Evolutionary conservation across 805 yeast genomes (phyloP), one percentile per base, ranked within the genome.

Genomic region (Candida nonsorbophila): DNA sequence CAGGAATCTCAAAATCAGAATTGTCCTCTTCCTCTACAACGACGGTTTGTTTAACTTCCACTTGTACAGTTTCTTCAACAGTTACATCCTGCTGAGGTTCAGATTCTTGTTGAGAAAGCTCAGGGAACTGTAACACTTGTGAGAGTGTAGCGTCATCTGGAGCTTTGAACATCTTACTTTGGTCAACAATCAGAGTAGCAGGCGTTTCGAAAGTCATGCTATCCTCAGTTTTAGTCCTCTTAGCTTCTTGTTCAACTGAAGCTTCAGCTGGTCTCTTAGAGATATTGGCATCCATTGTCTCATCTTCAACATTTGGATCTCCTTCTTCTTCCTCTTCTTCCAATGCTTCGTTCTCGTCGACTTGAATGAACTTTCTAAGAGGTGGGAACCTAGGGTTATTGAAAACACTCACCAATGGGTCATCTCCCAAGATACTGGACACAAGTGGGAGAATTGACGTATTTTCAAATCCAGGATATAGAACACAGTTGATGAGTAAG

Each of bases 311-410:
- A 11, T 50, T 62, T 27, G 23, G 5, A 13, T 53, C 64, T 11
- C 50, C 63, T 5, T 48, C 53, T n/a, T 50, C 59, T 14, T 49
- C 62, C 4, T 55, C 61, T 9, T 52, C 53, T 16, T 64, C 64
- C 8, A 45, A 55, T 18, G 55, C 53, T 14, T 56, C 62, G 10
- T 67, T 69, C 19, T 62, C 57, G 25, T 60, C 50, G 20, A 74
- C 77, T 35, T 38, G 47, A 22, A 44, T 38, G 21, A 37, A 53
- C 9, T 40, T 37, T 5, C 63, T 60, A 28, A 58, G 44, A 6
- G 63, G 65, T 3, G 95, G 95, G 42, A 85, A 72, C 44, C 92
- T 66, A 23, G 95, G 94, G 44, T 82, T 81, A 30, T 74, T 69
- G 42, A 84, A 63, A 1, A 81, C 62, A 45, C 84, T 74, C 23